A percentile compares a stretch with the other conserved stretches of the same genome.
phyloP scores from a whole-genome alignment of 805 yeast genomes.

The Kodamaea sagamina region DNA sequence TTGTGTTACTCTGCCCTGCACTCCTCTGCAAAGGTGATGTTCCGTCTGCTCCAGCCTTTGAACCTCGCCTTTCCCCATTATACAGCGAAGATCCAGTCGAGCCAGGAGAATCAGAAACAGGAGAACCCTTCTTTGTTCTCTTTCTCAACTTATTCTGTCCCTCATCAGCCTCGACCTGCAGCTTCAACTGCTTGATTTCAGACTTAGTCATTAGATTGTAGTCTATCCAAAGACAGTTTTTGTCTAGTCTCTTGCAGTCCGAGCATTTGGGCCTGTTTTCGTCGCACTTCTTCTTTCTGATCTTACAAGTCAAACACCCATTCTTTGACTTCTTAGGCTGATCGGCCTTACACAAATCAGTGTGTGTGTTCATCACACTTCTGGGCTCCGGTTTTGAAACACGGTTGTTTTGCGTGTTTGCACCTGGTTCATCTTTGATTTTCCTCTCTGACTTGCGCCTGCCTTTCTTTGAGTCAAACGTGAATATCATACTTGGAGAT shows the following conservation, averaged over 20 bases:
- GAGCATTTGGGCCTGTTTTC: constrained; percentile 52
- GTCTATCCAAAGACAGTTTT: constrained; percentile 52
- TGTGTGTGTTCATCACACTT: constrained; percentile 1
- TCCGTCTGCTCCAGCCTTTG: no score
- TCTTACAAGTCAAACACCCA: constrained; percentile 72
- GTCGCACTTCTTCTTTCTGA: constrained; percentile 61
- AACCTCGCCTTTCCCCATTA: no score
- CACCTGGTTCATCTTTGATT: background rate
- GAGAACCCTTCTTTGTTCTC: constrained; percentile 23
- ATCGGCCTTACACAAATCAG: background rate
- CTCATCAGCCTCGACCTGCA: constrained; percentile 42
- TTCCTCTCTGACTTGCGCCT: no score
- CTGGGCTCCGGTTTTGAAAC: background rate
- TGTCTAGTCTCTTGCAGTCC: constrained; percentile 48
- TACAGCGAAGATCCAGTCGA: background rate
- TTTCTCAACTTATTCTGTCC: constrained; percentile 43
- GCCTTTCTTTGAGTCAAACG: background rate
- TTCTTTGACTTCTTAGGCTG: constrained; percentile 45
- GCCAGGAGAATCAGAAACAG: background rate
- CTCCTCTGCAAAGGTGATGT: no score
- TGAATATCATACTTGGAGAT: background rate
- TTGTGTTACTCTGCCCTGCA: no score
- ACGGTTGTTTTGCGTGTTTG: background rate
- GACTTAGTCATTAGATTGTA: constrained; percentile 42
- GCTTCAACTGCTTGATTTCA: constrained; percentile 36